These are phyloP conservation scores for Spizellomyces punctatus DNA, from an alignment of 192 early-diverging fungal genomes.

Conservation along the genomic window DNA sequence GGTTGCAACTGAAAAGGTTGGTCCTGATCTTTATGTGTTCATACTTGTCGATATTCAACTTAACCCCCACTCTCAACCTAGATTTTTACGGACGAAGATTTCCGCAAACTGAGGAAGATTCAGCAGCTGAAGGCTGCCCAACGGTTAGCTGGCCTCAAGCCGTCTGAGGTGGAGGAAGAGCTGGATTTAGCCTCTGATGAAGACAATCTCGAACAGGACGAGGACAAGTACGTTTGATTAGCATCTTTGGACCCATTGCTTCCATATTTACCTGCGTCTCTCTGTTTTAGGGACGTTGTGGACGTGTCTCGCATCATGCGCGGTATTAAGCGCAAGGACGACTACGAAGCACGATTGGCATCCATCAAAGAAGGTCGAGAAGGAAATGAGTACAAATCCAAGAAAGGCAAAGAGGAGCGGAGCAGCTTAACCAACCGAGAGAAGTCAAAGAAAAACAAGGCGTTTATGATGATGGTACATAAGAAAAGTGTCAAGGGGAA, in stretches of 20 bases:
- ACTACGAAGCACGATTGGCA: constrained; percentile 87
- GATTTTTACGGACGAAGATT: constrained; percentile 91
- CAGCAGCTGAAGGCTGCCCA: constrained; percentile 69
- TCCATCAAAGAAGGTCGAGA: constrained; percentile 90
- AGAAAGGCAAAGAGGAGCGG: constrained; percentile 80
- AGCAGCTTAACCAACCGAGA: constrained; percentile 86
- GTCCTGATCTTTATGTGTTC: neutral
- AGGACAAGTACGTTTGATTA: constrained; percentile 24
- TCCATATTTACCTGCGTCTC: neutral
- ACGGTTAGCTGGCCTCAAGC: constrained; percentile 43
- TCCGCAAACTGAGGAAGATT: constrained; percentile 78
- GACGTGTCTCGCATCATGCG: constrained; percentile 47
- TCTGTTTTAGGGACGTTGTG: constrained; percentile 38
- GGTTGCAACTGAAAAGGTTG: constrained; percentile 26
- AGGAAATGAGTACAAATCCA: constrained; percentile 88
- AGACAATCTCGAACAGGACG: constrained; percentile 39
- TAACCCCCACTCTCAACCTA: constrained; percentile 8
- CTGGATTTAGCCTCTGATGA: constrained; percentile 34
- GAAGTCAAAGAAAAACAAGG: constrained; percentile 89
- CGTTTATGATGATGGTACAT: constrained; percentile 94
- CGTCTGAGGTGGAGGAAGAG: constrained; percentile 25
- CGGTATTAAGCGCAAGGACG: constrained; percentile 82
- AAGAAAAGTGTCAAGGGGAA: constrained; percentile 74
- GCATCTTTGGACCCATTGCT: neutral
- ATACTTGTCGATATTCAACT: neutral